A percentile compares a stretch with the other conserved stretches of the same genome.
phyloP scores from a whole-genome alignment of 1,139 yeast species.

The Yamadazyma spencermartinsiae region DNA sequence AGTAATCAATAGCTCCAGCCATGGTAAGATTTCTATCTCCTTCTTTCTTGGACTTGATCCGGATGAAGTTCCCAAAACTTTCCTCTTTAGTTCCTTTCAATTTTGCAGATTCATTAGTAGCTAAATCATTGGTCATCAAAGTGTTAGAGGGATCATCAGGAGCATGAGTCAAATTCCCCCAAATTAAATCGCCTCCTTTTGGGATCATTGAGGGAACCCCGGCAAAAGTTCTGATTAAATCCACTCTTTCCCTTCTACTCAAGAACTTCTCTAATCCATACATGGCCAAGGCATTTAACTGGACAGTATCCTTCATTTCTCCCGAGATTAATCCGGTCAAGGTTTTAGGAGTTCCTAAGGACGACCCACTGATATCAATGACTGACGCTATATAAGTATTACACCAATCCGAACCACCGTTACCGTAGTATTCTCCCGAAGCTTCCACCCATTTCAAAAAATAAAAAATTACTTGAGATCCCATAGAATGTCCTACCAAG shows the following conservation, averaged over 20 bases:
- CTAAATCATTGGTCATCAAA: conserved; percentile 22
- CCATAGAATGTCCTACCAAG: conserved; percentile 95
- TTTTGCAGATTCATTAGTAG: conserved; percentile 18
- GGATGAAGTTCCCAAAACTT: conserved; percentile 75
- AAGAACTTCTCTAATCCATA: conserved; percentile 94
- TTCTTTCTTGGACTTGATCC: conserved; percentile 46
- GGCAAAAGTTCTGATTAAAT: conserved; percentile 82
- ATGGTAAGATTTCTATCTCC: conserved; percentile 55
- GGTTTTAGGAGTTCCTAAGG: conserved; percentile 92
- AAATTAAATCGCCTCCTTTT: conserved; percentile 84
- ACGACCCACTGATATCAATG: conserved; percentile 85
- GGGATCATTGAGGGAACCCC: conserved; percentile 96
- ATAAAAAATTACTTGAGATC: conserved; percentile 82
- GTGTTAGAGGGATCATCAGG: conserved; percentile 60
- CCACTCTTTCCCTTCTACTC: conserved; percentile 84
- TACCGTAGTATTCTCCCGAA: conserved; percentile 71
- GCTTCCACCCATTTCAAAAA: conserved; percentile 98
- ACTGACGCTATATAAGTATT: conserved; percentile 76
- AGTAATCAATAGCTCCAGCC: conserved; percentile 61
- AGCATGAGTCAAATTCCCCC: conserved; percentile 70
- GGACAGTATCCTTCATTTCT: conserved; percentile 97
- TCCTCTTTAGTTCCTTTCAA: conserved; percentile 32
- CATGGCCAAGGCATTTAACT: conserved; percentile 86
- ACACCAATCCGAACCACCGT: conserved; percentile 88
- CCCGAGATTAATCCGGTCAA: conserved; percentile 90